Evolutionary conservation across 768 basidiomycete species (phyloP), one percentile per base, ranked within the genome.

Genomic region (Cystofilobasidium bisporidii): DNA sequence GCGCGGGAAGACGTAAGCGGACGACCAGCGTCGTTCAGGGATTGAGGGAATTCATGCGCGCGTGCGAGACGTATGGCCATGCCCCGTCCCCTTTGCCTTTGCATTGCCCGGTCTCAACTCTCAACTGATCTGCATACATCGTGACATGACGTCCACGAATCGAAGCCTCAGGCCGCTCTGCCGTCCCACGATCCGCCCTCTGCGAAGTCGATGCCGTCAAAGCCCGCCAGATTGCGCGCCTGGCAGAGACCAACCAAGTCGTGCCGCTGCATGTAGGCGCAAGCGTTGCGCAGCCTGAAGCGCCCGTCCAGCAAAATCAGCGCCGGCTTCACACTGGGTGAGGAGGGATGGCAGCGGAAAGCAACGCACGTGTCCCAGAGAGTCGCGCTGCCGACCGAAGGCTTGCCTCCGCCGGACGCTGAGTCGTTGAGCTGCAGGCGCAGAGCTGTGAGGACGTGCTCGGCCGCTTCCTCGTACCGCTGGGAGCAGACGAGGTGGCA

Each of bases 401-500:
- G 85, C 6, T 58, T 55, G 17, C 68, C 64, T 3, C 59, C 59
- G 48, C 78, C 79, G 61, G 83, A 81, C 61, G 85, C 83, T 0
- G 75, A 72, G 72, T 97, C 93, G 59, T 83, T 84, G 69, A 93
- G 89, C 76, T 99, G 96, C 30, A 97, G 79, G 45, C 87, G 81
- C 2, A 99, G 81, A 9, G 94, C 92, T 74, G 93, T 90, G 12
- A 97, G 80, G 56, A 96, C 86, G 70, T 91, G 86, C 26, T 86
- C 85, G 17, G 87, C 88, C 0, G 89, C 92, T 73, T 96, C 89
- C 47, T 87, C 84, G 74, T 89, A 91, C 60, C 86, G 84, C 88
- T 91, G 74, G 26, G n/a, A n/a, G n/a, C n/a, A n/a, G n/a, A n/a
- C n/a, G n/a, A n/a, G n/a, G n/a, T n/a, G n/a, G n/a, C n/a, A n/a